These are phyloP conservation scores for Lentinula raphanica DNA, from an alignment of 768 basidiomycete genomes.

Conservation along the genomic window DNA sequence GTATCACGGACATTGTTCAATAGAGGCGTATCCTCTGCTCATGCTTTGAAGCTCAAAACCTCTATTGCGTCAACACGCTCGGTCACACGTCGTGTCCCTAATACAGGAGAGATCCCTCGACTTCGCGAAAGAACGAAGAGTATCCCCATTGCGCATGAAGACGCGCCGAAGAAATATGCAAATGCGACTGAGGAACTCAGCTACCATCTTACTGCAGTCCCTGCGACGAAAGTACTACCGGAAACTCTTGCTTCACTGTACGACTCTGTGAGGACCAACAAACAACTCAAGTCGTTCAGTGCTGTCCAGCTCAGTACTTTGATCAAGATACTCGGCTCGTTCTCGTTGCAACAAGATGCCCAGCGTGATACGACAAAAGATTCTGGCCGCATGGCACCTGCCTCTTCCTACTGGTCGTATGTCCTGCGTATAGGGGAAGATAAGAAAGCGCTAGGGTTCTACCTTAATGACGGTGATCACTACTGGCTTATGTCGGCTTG, in stretches of 20 bases:
- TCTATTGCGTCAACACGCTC: not conserved
- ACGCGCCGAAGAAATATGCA: not conserved
- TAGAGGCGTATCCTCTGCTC: not conserved
- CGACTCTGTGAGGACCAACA: slow-evolving; percentile 25
- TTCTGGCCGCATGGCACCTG: slow-evolving; percentile 15
- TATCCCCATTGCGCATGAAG: not conserved
- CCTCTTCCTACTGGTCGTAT: slow-evolving; percentile 42
- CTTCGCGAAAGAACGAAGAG: not conserved
- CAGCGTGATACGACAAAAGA: slow-evolving; percentile 21
- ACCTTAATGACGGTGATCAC: slow-evolving; percentile 39
- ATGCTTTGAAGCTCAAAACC: not conserved
- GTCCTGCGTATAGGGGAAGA: slow-evolving; percentile 39
- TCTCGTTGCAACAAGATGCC: slow-evolving; percentile 31
- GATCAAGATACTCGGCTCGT: slow-evolving; percentile 44
- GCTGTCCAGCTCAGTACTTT: slow-evolving; percentile 33
- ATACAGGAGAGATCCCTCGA: not conserved
- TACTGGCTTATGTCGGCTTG: slow-evolving; percentile 59
- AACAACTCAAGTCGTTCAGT: slow-evolving; percentile 29
- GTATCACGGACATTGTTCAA: not conserved
- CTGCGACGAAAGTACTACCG: slow-evolving; percentile 14
- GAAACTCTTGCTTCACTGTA: slow-evolving; percentile 36
- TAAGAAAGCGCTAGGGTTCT: slow-evolving; percentile 32
- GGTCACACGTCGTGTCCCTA: not conserved
- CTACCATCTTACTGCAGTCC: slow-evolving; percentile 18
- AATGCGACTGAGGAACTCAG: not conserved